Conservation (phyloP, 2,329 filamentous ascomycete genomes). For the Scytalidium lignicola region DNA sequence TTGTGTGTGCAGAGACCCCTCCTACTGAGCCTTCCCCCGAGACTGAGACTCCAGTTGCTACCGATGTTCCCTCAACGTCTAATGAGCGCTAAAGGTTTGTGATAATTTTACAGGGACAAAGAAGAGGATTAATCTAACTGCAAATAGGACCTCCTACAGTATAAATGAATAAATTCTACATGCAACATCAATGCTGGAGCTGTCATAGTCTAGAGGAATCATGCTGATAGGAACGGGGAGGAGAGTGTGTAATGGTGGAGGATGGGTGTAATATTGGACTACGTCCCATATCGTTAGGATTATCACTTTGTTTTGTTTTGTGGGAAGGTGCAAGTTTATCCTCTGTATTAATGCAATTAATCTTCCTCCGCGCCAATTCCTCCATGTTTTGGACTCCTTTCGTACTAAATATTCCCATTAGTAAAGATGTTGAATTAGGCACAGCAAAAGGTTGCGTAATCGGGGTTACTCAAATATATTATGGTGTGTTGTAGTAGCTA, state of each 20-base stretch:
- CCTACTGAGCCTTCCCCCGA: conserved; percentile 9
- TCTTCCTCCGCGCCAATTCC: too few relatives aligned
- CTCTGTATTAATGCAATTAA: too few relatives aligned
- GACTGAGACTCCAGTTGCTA: conserved; percentile 11
- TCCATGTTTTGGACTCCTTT: too few relatives aligned
- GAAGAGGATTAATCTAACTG: too few relatives aligned
- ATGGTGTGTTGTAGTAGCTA: too few relatives aligned
- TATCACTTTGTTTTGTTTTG: too few relatives aligned
- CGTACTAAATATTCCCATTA: too few relatives aligned
- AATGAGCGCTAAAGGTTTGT: conserved; percentile 6
- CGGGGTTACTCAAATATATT: too few relatives aligned
- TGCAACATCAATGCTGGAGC: neutral
- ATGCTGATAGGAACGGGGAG: too few relatives aligned
- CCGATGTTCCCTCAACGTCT: conserved; percentile 14
- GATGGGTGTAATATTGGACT: neutral
- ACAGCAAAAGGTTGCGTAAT: too few relatives aligned
- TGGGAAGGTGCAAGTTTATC: neutral
- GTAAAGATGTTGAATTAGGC: too few relatives aligned
- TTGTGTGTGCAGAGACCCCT: neutral
- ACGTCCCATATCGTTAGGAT: neutral
- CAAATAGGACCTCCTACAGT: neutral
- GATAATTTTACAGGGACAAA: neutral
- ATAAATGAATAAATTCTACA: neutral
- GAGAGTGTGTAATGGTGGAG: neutral
- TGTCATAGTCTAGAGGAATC: too few relatives aligned